Base-by-base conservation (phyloP, 441 rosid species). In the Euphorbia corollata region DNA sequence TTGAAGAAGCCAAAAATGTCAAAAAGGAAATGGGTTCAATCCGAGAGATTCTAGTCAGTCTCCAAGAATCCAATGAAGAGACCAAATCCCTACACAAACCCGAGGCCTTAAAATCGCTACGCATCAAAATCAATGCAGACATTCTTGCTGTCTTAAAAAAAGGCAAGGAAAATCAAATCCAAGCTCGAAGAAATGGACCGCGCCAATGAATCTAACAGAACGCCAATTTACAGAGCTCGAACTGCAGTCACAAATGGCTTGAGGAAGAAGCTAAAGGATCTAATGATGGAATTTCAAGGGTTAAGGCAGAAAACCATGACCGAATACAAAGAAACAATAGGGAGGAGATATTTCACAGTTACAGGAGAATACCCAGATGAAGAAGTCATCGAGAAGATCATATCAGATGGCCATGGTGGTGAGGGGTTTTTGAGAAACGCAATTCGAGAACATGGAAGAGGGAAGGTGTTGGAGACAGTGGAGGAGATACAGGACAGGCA, bases 201-300 rank as follows among this genome's bases (percentile, higher is more conserved):
- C 8, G 99, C 95, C 6, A 91, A 86, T 50, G 85, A 78, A 6
- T 91, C 89, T 30, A 94, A 87, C 32, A 88, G 86, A 50, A 91
- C 93, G n/a, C 81, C 93, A 9, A 75, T 85, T 70, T 87, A 90
- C 75, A 71, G 96, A 70, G 86, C 96, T 2, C 77, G 98, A 72
- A 71, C 80, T 2, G 96, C 96, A 0, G 98, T 90, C 36, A 89
- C 97, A 12, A 89, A 86, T 32, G 97, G 98, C 0, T 30, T 93
- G 67, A 74, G 98, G 51, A 90, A 90, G 78, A 90, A 84, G 68
- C 30, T 93, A 2, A 90, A 82, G 80, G 93, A 90, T 80, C 80
- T 93, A 64, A 93, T 93, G 97, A 84, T 93, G 97, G 97, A 91
- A 64, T 93, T 93, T 70, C 98, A 93, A 65, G 95, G 76, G 12